Evolutionary conservation across 2,329 filamentous ascomycete genomes (phyloP), one percentile per base, ranked within the genome.

Genomic region (Blastomyces gilchristii): DNA sequence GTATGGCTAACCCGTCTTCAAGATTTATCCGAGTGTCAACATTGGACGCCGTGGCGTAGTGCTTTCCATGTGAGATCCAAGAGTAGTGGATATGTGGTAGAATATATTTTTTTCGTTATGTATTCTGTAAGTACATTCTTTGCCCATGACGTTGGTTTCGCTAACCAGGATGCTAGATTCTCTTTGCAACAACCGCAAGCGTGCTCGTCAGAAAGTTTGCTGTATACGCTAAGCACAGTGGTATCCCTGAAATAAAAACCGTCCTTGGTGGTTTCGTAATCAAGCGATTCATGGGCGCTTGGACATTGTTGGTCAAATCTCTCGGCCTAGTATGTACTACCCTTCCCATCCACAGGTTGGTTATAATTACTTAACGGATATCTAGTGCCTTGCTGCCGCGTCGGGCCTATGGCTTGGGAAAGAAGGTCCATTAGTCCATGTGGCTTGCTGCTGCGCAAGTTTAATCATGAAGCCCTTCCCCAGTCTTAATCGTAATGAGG

Each of bases 251-350:
- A 78, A 99, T 99, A 81, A 99, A 99, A 77, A 96, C 91, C 76
- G 97, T 99, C 72, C 96, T 99, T 71, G 94, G 93, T 4, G 94
- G 94, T 2, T 99, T 99, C 73, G 90, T 97, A 57, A 99, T 99
- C 92, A 97, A 97, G 76, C 93, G 91, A 0, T 99, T 99, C 71
- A 82, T 99, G 31, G 91, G 93, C 28, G 87, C 88, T 69, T 92
- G 91, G 85, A 99, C 94, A 7, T 80, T 99, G 39, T 75, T 93
- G 65, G 97, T 99, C 78, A 99, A 99, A 78, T 96, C 91, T 0
- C 85, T 97, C 62, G 90, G 89, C 31, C 80, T 99, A 58, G 66
- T 67, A 63, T 37, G 50, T 43, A 41, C 58, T 12, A 12, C 9
- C 52, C 9, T 11, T 8, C 22, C 50, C 43, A 25, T 49, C 6